These are phyloP conservation scores for Claviceps monticola DNA, from an alignment of 2,329 filamentous ascomycete genomes.

Conservation along the genomic window DNA sequence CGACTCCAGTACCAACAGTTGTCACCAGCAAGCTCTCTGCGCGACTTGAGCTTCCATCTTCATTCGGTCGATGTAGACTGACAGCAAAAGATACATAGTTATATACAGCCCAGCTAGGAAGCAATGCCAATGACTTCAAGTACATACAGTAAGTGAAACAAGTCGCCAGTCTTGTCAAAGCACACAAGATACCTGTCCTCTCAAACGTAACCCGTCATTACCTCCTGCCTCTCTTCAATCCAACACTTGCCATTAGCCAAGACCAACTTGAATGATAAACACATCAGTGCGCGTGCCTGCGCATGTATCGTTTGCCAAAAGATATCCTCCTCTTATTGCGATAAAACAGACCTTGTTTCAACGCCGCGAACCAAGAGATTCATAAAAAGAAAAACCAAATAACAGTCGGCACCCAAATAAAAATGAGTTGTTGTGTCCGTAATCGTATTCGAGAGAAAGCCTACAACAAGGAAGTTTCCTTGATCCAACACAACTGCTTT, in stretches of 20 bases:
- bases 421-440: not conserved
- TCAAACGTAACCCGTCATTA: not conserved
- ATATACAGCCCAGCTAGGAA: conserved; percentile 3
- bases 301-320: not conserved
- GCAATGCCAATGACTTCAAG: conserved; percentile 5
- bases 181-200: not conserved
- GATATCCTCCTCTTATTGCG: not conserved
- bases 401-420: not conserved
- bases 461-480: not conserved
- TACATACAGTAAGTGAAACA: conserved; percentile 2
- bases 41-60: not conserved
- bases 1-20: not conserved
- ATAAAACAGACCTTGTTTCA: conserved; percentile 2
- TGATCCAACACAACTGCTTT: conserved; percentile 2
- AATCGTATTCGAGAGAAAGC: not conserved
- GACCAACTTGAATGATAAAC: not conserved
- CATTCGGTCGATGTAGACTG: not conserved
- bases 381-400: conserved; percentile 3
- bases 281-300: not conserved
- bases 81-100: conserved; percentile 2
- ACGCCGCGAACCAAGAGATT: conserved; percentile 4
- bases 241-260: conserved; percentile 1
- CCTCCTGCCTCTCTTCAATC: not conserved
- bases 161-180: not conserved
- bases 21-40: not conserved